These are phyloP conservation scores for Amoebophrya sp. DNA, from an alignment of 169 alveolate species.

Conservation along the genomic window DNA sequence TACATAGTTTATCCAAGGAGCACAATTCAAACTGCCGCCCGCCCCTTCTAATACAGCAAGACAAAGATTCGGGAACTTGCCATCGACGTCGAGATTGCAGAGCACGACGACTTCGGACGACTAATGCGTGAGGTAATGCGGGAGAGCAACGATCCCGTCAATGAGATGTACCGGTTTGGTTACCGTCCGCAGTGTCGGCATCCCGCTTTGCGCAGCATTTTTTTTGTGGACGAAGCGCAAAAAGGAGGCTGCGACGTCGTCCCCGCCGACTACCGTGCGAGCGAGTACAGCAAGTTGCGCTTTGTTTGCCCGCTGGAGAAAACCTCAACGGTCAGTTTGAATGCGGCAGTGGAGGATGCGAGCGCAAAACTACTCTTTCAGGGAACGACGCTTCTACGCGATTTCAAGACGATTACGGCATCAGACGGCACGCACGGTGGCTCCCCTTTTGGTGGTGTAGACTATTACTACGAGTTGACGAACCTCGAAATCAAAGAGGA, in stretches of 20 bases:
- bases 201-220: background rate
- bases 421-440: background rate
- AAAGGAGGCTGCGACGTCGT: background rate
- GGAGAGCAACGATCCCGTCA: background rate
- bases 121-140: background rate
- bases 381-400: background rate
- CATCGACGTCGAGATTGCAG: background rate
- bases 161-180: background rate
- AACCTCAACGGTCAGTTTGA: background rate
- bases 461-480: background rate
- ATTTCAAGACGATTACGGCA: background rate
- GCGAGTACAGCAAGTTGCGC: background rate
- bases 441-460: background rate
- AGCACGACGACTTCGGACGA: background rate
- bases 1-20: no score
- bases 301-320: background rate
- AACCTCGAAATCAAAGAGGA: background rate
- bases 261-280: background rate
- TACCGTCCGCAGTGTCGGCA: background rate
- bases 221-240: background rate
- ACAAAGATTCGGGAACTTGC: background rate
- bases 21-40: no score
- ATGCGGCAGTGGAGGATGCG: background rate
- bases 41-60: no score
- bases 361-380: background rate